Evolutionary conservation across 306 rosid species (phyloP).

Genomic region (Trifolium fragiferum): DNA sequence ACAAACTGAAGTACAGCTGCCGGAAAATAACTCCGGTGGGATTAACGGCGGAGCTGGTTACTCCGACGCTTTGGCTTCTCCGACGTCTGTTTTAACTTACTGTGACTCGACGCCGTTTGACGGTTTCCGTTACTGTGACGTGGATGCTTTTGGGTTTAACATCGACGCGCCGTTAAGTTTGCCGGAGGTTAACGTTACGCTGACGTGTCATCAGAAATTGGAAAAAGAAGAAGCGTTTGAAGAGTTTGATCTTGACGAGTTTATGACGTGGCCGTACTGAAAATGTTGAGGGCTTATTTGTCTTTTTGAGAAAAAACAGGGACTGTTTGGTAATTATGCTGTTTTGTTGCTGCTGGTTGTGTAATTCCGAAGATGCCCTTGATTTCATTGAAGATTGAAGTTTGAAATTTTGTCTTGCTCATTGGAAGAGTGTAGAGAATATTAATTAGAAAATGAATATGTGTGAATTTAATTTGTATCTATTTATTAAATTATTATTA

Average conservation of each 20-base stretch:
- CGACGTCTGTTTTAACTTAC: conserved; percentile 66
- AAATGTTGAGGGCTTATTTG: conserved; percentile 6
- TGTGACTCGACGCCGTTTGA: conserved; percentile 39
- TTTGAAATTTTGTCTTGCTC: conserved; percentile 39
- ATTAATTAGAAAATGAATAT: background rate
- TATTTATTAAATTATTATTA: conserved; percentile 3
- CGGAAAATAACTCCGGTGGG: background rate
- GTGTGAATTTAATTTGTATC: conserved; percentile 43
- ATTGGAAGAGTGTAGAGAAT: conserved; percentile 46
- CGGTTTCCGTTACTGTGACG: conserved; percentile 45
- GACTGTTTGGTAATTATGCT: conserved; percentile 43
- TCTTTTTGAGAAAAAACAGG: background rate
- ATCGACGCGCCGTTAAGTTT: conserved; percentile 55
- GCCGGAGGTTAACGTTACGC: conserved; percentile 45
- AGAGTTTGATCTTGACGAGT: conserved; percentile 70
- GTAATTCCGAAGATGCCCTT: conserved; percentile 39
- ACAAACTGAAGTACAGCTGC: background rate
- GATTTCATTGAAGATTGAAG: background rate
- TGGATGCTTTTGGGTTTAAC: conserved; percentile 51
- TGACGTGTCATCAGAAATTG: conserved; percentile 48
- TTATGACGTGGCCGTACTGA: conserved; percentile 51
- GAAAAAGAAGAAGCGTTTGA: conserved; percentile 60
- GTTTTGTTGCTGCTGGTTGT: background rate
- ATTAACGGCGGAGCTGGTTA: conserved; percentile 29
- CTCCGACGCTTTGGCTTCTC: conserved; percentile 53